phyloP scores from a whole-genome alignment of 768 basidiomycete species.

The Favolaschia claudopus region DNA sequence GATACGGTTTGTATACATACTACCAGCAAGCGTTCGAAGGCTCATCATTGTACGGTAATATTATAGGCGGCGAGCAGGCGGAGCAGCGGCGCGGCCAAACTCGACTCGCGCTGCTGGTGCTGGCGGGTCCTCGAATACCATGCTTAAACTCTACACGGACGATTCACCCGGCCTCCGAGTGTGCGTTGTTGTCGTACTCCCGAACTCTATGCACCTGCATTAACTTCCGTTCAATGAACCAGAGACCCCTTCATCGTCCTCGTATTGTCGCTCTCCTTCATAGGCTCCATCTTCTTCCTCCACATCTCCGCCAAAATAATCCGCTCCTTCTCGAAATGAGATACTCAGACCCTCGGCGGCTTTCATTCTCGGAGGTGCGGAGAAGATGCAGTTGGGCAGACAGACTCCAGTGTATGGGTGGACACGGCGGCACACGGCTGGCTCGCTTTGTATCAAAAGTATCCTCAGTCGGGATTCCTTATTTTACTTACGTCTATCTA shows the following conservation, averaged over 20 bases:
- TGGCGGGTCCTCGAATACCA: conserved; percentile 96
- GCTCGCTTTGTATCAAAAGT: conserved; percentile 26
- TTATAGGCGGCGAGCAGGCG: conserved; percentile 76
- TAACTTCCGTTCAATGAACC: not conserved
- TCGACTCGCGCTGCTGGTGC: conserved; percentile 92
- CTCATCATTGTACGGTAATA: too few species aligned
- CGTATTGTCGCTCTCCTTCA: conserved; percentile 94
- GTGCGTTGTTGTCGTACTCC: conserved; percentile 62
- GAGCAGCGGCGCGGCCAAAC: conserved; percentile 78
- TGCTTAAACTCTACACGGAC: conserved; percentile 99
- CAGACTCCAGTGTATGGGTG: too few species aligned
- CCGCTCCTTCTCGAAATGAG: conserved; percentile 85
- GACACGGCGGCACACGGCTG: conserved; percentile 1
- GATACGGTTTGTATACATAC: conserved; percentile 69
- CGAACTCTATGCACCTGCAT: too few species aligned
- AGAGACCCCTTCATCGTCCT: conserved; percentile 98
- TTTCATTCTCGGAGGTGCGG: too few species aligned
- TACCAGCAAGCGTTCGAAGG: not conserved
- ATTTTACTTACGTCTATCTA: conserved; percentile 16
- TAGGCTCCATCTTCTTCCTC: conserved; percentile 98
- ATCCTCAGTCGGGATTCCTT: conserved; percentile 24
- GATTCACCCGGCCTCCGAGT: conserved; percentile 97
- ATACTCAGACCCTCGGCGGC: too few species aligned
- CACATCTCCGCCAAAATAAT: conserved; percentile 97
- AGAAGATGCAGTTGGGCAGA: not conserved